phyloP scores from a whole-genome alignment of 768 basidiomycete species.

The Russula olivacea region DNA sequence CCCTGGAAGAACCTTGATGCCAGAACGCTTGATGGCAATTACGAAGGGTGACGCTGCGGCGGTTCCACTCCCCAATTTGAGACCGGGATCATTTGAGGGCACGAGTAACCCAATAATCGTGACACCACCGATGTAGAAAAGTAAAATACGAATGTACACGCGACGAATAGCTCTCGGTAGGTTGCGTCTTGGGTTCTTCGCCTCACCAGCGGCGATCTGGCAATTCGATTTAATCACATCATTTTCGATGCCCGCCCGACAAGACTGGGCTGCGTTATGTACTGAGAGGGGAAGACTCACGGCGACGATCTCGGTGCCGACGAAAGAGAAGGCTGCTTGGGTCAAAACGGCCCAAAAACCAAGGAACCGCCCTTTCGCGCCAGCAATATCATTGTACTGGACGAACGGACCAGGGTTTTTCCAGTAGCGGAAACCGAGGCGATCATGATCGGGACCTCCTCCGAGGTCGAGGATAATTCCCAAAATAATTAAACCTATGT shows the following conservation, averaged over 20 bases:
- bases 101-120: slow-evolving; percentile 79
- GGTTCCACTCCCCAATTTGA: slow-evolving; percentile 50
- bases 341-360: slow-evolving; percentile 67
- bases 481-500: slow-evolving; percentile 42
- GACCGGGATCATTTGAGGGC: slow-evolving; percentile 54
- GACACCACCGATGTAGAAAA: slow-evolving; percentile 64
- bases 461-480: slow-evolving; percentile 77
- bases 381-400: slow-evolving; percentile 58
- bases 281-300: slow-evolving; percentile 38
- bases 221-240: background rate
- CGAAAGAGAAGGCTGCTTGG: slow-evolving; percentile 89
- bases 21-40: slow-evolving; percentile 78
- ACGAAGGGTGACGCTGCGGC: slow-evolving; percentile 84
- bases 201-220: slow-evolving; percentile 84
- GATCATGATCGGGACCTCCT: slow-evolving; percentile 78
- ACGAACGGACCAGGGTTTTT: slow-evolving; percentile 84
- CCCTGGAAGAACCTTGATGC: slow-evolving; percentile 81
- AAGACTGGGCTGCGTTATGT: background rate
- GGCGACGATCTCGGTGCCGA: slow-evolving; percentile 92
- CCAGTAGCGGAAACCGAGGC: slow-evolving; percentile 73
- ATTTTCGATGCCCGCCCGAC: background rate
- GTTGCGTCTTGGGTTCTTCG: slow-evolving; percentile 76
- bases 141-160: slow-evolving; percentile 70
- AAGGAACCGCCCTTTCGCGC: slow-evolving; percentile 71
- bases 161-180: slow-evolving; percentile 54